Base-by-base conservation (phyloP, 2,329 filamentous ascomycete genomes). In the Ciborinia camelliae region DNA sequence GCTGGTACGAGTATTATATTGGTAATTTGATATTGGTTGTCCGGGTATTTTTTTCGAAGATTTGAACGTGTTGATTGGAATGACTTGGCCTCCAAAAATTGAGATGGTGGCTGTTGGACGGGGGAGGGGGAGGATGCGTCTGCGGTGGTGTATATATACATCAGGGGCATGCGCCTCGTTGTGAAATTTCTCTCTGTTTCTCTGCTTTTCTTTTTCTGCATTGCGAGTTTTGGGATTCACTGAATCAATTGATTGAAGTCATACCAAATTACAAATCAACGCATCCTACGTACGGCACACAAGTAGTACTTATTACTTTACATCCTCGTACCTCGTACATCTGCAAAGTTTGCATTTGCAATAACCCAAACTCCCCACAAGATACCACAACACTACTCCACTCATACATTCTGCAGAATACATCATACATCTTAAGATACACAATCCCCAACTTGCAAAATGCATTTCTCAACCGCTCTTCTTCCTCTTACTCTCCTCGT, bases 401-500 rank as follows among this genome's bases (percentile, higher is more conserved):
- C n/a, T n/a, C n/a, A n/a, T n/a, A n/a, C n/a, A n/a, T n/a, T 45
- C 43, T n/a, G 20, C n/a, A n/a, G n/a, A n/a, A n/a, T n/a, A n/a
- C n/a, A n/a, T 14, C 30, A 18, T 51, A 61, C 10, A 9, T 52
- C 41, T 26, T 41, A 57, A 35, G 15, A 47, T 48, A 26, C 23
- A 47, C 30, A n/a, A 47, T 23, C 30, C 4, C 23, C 7, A 51
- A 37, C 18, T 10, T 53, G 15, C 30, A 67, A 64, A 43, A 69
- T 69, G 68, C 63, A 68, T 18, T 65, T 65, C 65, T 55, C 63
- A 20, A 59, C 41, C 30, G 32, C 35, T 18, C 62, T 71, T 53
- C 65, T 73, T 41, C 66, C 69, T 12, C 62, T 72, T 52, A 60
- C 75, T 39, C 60, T 73, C 39, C 69, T 73, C 57, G 32, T 75